phyloP scores from a whole-genome alignment of 2,329 filamentous ascomycete species.

The Huntiella savannae region DNA sequence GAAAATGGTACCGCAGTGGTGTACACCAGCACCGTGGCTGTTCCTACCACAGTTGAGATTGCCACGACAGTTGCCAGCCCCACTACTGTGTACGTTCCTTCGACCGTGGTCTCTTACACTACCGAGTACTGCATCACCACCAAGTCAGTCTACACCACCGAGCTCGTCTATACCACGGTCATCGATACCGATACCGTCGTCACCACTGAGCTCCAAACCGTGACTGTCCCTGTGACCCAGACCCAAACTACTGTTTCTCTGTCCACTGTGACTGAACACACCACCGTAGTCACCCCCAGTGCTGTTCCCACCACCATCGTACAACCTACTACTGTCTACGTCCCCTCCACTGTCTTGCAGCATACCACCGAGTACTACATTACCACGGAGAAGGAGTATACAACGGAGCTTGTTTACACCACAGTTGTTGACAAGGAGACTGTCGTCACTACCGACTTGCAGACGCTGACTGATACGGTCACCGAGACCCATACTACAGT shows the following conservation, averaged over 20 bases:
- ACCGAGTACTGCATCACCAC: background rate
- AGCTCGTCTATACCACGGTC: slow-evolving; percentile 1
- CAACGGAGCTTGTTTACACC: slow-evolving; percentile 1
- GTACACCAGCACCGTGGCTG: slow-evolving; percentile 1
- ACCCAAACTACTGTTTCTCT: background rate
- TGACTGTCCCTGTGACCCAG: background rate
- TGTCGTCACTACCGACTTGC: background rate
- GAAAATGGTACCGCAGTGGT: background rate
- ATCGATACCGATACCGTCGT: background rate
- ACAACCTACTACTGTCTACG: background rate
- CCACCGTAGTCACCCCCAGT: background rate
- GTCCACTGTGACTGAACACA: background rate
- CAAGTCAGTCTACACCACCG: background rate
- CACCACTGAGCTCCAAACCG: background rate
- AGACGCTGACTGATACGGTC: background rate
- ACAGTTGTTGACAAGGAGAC: slow-evolving; percentile 1
- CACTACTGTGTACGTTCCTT: background rate
- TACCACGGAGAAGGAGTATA: background rate
- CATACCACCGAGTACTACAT: background rate
- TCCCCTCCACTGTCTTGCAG: background rate
- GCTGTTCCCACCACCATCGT: slow-evolving; percentile 7
- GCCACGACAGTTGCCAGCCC: slow-evolving; percentile 1
- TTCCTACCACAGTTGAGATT: slow-evolving; percentile 6
- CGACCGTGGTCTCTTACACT: background rate
- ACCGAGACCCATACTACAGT: slow-evolving; percentile 1